phyloP scores from a whole-genome alignment of 768 basidiomycete species.

The Termitomyces sp. region DNA sequence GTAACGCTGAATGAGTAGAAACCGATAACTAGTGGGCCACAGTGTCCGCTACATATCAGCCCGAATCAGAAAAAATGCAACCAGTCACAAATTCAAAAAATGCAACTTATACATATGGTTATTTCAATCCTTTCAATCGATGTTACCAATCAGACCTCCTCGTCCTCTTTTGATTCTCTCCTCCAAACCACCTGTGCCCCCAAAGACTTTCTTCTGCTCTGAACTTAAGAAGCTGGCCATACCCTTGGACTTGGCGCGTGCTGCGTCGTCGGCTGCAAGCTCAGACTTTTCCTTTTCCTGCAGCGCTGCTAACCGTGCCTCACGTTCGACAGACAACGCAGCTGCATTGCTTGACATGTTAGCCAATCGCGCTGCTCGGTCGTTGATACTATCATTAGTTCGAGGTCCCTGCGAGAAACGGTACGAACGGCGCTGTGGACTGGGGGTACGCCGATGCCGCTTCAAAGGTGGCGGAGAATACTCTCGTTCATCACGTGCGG shows the following conservation, averaged over 20 bases:
- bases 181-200: conserved; percentile 71
- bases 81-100: neutral
- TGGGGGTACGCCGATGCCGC: conserved; percentile 42
- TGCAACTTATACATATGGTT: neutral
- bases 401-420: conserved; percentile 12
- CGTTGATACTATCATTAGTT: conserved; percentile 29
- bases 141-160: conserved; percentile 63
- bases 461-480: conserved; percentile 29
- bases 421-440: conserved; percentile 20
- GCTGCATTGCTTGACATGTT: conserved; percentile 80
- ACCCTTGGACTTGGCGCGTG: conserved; percentile 66
- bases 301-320: conserved; percentile 61
- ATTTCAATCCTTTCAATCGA: conserved; percentile 38
- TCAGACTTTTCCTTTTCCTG: conserved; percentile 78
- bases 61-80: neutral
- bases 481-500: conserved; percentile 19
- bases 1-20: too few species aligned
- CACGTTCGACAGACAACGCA: conserved; percentile 61
- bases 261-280: conserved; percentile 62
- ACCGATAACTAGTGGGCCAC: neutral
- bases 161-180: conserved; percentile 72
- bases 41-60: neutral
- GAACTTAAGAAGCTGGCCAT: conserved; percentile 77
- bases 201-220: conserved; percentile 83
- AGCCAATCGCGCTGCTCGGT: conserved; percentile 81